Base-by-base conservation (phyloP, 305 asterid genomes). In the Nicotiana rustica region DNA sequence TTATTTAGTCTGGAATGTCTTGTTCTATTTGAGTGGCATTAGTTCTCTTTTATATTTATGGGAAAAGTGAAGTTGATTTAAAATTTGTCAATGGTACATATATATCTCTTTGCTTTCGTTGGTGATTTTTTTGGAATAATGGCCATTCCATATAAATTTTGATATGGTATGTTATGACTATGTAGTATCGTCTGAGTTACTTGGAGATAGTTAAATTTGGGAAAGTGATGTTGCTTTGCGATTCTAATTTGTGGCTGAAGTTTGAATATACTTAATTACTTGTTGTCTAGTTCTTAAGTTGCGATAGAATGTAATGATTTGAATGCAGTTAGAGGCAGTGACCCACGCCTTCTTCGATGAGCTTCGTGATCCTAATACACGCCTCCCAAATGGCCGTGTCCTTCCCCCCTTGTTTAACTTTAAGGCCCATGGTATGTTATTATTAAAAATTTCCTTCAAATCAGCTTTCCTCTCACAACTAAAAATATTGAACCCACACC, bases 381-480 rank as follows among this genome's bases (percentile, higher is more conserved):
- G 92, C 76, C 91, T 95, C 33, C 98, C 97, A 60, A 95, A 89
- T 78, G 97, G 98, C 35, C 94, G 97, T 15, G 84, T 85, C 82
- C 96, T 95, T 84, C 97, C 98, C 80, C 98, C 97, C 21, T 73
- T 95, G 33, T 95, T 95, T 87, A 95, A 95, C 94, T 96, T 96
- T 70, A 96, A 92, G 91, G 90, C 97, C 84, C 96, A 91, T 21
- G 98, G 99, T 96, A 91, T 65, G 79, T 78, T 80, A 41, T 41
- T 41, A 41, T 41, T 41, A 41, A 41, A 41, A 41, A 41, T 41
- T 41, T 41, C 49, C 49, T 41, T 41, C 10, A 8, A 41, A 41
- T 41, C 10, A 7, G 49, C 49, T 41, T 41, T 41, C 49, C 10
- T 41, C 49, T 41, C 49, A 41, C 49, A 41, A 1, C 49, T 41